Evolutionary conservation across 179 eudicot species (phyloP).

Genomic region (Nepenthes alata): DNA sequence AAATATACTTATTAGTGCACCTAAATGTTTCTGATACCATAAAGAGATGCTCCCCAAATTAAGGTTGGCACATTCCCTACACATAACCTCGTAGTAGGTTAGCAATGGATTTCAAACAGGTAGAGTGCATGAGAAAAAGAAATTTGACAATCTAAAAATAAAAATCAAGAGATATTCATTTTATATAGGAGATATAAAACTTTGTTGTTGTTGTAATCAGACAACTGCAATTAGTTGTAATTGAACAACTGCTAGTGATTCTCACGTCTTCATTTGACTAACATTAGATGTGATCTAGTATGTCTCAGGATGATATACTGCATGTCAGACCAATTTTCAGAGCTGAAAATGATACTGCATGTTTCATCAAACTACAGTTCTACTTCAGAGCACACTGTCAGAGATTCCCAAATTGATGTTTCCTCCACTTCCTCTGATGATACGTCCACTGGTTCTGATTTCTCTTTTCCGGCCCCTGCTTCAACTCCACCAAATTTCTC

Average conservation of each 20-base stretch:
- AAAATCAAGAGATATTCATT: too few relatives aligned
- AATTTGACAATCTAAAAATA: too few relatives aligned
- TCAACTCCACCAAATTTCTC: slow-evolving; percentile 51
- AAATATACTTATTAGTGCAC: too few relatives aligned
- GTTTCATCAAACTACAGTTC: slow-evolving; percentile 55
- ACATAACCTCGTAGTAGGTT: too few relatives aligned
- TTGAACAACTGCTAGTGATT: not conserved
- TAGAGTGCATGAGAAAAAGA: too few relatives aligned
- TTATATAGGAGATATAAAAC: not conserved
- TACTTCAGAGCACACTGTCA: slow-evolving; percentile 39
- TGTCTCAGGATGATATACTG: slow-evolving; percentile 96
- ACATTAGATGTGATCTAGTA: slow-evolving; percentile 68
- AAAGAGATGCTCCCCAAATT: too few relatives aligned
- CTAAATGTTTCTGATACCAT: too few relatives aligned
- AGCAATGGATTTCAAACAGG: too few relatives aligned
- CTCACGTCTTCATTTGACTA: slow-evolving; percentile 35
- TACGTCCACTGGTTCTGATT: slow-evolving; percentile 69
- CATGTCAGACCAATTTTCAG: slow-evolving; percentile 93
- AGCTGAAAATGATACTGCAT: slow-evolving; percentile 82
- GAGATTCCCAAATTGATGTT: slow-evolving; percentile 48
- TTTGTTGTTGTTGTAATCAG: not conserved
- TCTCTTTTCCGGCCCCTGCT: slow-evolving; percentile 56
- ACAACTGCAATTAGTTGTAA: not conserved
- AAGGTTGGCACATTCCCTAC: too few relatives aligned
- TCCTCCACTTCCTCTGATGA: slow-evolving; percentile 60